phyloP scores from a whole-genome alignment of 2,329 filamentous ascomycete genomes.

The Niveomyces coronatus region DNA sequence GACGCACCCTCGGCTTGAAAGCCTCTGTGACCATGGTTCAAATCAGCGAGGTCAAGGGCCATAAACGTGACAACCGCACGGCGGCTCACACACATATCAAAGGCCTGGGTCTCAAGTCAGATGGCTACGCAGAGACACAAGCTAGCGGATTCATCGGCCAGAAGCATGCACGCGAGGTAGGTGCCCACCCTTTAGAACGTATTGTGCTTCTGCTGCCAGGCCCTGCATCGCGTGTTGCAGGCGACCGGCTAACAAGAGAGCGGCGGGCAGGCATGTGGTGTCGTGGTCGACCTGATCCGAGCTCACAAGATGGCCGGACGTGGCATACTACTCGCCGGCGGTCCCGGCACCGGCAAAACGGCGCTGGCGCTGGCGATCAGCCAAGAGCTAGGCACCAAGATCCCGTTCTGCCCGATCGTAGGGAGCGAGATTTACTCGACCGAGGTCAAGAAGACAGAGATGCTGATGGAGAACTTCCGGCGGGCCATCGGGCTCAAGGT shows the following conservation, averaged over 20 bases:
- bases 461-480: slow-evolving; percentile 98
- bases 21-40: slow-evolving; percentile 55
- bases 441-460: slow-evolving; percentile 98
- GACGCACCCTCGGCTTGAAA: slow-evolving; percentile 4
- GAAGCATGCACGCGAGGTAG: slow-evolving; percentile 74
- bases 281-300: slow-evolving; percentile 91
- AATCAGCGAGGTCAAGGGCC: slow-evolving; percentile 90
- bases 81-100: slow-evolving; percentile 98
- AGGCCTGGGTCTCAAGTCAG: slow-evolving; percentile 73
- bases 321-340: slow-evolving; percentile 85
- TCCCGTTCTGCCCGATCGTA: slow-evolving; percentile 96
- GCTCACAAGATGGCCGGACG: slow-evolving; percentile 96
- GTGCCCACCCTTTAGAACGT: slow-evolving; percentile 12
- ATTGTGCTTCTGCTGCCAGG: neutral
- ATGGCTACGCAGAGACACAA: slow-evolving; percentile 76
- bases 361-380: slow-evolving; percentile 90
- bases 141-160: slow-evolving; percentile 86
- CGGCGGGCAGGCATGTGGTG: slow-evolving; percentile 66
- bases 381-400: slow-evolving; percentile 95
- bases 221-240: too few relatives aligned
- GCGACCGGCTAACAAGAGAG: neutral
- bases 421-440: slow-evolving; percentile 96
- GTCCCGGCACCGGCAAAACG: slow-evolving; percentile 94
- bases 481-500: slow-evolving; percentile 93
- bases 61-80: slow-evolving; percentile 89